Evolutionary conservation across 306 rosid genomes (phyloP), one percentile per base, ranked within the genome.

Genomic region (Gillenia trifoliata): DNA sequence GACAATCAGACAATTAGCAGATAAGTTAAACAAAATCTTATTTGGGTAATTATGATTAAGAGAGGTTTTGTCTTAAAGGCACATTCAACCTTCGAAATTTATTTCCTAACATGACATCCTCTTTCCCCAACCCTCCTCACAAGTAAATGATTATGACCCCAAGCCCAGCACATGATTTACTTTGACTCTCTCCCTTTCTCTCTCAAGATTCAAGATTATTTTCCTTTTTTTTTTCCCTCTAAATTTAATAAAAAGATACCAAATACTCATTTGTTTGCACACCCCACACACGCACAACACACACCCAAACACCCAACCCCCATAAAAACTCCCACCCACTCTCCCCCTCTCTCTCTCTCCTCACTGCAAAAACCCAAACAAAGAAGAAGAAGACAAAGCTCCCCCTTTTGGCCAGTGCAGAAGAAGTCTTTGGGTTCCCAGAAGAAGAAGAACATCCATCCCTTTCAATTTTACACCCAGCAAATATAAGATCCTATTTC

Each of bases 351-450:
- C 52, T 45, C 82, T 52, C 76, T 16, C 76, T 67, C 77, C 52
- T 71, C 77, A 45, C 30, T 38, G 41, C 28, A 54, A 28, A 38
- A 74, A 29, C 22, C 59, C 36, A 41, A 38, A 41, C 75, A 65
- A 72, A 16, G 5, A 72, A 68, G 33, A 78, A 84, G 74, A 78
- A 80, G 87, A 81, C 89, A 83, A 80, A 38, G 47, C 73, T 73
- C 49, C 31, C 41, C 71, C 71, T 74, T 64, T 63, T 69, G 61
- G 31, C 77, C 76, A 49, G 43, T 61, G 43, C 52, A 47, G 52
- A 34, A 30, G 30, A 29, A 6, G 23, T 45, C 79, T 65, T 76
- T 86, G 81, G 86, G 77, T 62, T 80, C 57, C 68, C 61, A 68
- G 45, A 25, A 20, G 28, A 10, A 59, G 66, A 64, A 33, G 45